Conservation (phyloP, 2,329 filamentous ascomycete genomes). For the Endothia cerciana region DNA sequence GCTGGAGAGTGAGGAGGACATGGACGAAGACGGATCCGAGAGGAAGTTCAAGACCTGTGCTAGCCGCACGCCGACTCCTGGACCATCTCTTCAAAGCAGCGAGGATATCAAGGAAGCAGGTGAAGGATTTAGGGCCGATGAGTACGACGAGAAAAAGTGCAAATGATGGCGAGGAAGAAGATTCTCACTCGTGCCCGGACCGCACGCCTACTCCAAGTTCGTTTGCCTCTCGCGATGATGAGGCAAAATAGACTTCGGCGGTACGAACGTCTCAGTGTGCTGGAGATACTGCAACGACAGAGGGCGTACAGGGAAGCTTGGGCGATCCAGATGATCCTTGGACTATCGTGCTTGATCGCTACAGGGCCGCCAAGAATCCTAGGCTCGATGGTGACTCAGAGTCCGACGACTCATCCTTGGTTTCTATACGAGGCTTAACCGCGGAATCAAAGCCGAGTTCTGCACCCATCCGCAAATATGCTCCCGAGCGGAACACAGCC, state of each 20-base stretch:
- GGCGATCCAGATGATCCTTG: not conserved
- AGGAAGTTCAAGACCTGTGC: constrained; percentile 1
- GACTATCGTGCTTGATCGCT: not conserved
- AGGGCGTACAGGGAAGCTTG: not conserved
- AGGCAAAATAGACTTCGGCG: not conserved
- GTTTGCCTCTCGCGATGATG: not conserved
- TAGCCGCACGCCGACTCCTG: not conserved
- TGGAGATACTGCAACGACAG: not conserved
- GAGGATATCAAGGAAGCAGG: not conserved
- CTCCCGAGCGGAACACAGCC: not conserved
- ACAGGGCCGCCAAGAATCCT: not conserved
- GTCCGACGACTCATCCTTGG: not conserved
- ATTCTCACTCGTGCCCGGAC: not conserved
- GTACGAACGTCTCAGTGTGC: not conserved
- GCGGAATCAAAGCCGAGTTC: not conserved
- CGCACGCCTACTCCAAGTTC: not conserved
- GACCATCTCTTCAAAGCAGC: not conserved
- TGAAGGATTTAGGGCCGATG: not conserved
- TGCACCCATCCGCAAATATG: no score
- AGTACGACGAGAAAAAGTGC: not conserved
- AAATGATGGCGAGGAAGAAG: not conserved
- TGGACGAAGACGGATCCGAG: not conserved
- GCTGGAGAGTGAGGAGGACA: not conserved
- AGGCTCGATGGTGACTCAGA: not conserved
- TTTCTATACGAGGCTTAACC: not conserved